Conservation (phyloP, 176 grass and related monocot species). For the Triticum dicoccoides region DNA sequence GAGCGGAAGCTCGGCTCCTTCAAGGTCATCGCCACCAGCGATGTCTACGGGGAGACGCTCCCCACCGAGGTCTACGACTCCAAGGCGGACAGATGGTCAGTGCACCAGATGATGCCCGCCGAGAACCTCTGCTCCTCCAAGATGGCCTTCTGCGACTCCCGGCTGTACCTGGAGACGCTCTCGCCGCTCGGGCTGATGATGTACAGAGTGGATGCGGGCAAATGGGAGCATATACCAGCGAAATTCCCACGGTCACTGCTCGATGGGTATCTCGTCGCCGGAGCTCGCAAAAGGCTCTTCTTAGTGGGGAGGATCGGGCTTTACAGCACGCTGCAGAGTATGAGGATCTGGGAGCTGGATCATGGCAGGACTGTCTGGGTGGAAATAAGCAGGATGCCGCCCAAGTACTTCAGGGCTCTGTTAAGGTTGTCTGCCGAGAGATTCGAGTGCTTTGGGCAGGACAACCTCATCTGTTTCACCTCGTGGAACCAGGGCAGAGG, state of each 20-base stretch:
- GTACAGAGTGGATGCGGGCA: constrained; percentile 64
- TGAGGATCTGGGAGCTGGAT: constrained; percentile 97
- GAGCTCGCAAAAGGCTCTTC: constrained; percentile 67
- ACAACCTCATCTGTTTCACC: constrained; percentile 95
- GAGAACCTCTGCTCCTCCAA: constrained; percentile 93
- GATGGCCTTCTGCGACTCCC: constrained; percentile 92
- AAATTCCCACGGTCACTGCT: constrained; percentile 94
- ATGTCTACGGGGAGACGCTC: constrained; percentile 74
- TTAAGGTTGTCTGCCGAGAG: constrained; percentile 89
- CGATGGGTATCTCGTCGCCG: constrained; percentile 92
- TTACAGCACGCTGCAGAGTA: constrained; percentile 94
- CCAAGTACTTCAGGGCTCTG: constrained; percentile 81
- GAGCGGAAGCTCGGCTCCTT: constrained; percentile 46
- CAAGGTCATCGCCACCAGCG: constrained; percentile 82
- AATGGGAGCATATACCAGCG: constrained; percentile 87
- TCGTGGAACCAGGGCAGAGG: constrained; percentile 98
- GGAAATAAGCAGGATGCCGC: constrained; percentile 94
- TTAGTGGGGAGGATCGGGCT: constrained; percentile 85
- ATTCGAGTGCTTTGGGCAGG: constrained; percentile 98
- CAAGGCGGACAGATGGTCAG: constrained; percentile 51
- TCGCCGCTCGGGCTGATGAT: constrained; percentile 96
- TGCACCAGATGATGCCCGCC: constrained; percentile 83
- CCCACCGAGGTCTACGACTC: constrained; percentile 94
- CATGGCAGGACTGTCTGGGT: constrained; percentile 78
- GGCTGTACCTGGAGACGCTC: constrained; percentile 90